Conservation (phyloP, 768 basidiomycete species). For the Suillus fuscotomentosus region DNA sequence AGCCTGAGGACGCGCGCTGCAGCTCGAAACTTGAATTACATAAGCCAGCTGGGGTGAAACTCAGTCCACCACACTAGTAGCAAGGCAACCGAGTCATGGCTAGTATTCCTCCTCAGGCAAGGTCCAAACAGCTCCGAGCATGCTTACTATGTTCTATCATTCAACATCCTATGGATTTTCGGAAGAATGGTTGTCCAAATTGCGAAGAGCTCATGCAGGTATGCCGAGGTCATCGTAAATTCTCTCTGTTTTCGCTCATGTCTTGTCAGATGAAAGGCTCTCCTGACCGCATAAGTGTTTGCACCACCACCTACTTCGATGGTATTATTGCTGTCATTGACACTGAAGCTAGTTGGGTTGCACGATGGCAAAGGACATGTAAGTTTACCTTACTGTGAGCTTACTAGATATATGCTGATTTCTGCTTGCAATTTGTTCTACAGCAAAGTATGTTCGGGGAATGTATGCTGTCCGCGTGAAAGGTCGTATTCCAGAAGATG, state of each 20-base stretch:
- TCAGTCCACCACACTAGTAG: background rate
- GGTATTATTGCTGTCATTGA: slow-evolving; percentile 87
- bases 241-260: background rate
- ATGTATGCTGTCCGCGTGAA: slow-evolving; percentile 92
- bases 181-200: slow-evolving; percentile 89
- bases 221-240: background rate
- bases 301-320: slow-evolving; percentile 92
- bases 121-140: slow-evolving; percentile 77
- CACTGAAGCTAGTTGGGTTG: slow-evolving; percentile 91
- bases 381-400: slow-evolving; percentile 28
- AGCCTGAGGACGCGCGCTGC: background rate
- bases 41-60: background rate
- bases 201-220: slow-evolving; percentile 96
- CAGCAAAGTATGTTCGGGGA: slow-evolving; percentile 88
- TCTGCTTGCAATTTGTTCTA: slow-evolving; percentile 9
- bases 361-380: slow-evolving; percentile 95
- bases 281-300: slow-evolving; percentile 76
- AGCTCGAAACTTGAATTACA: slow-evolving; percentile 19
- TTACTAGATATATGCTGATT: background rate
- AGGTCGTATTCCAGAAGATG: slow-evolving; percentile 82
- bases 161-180: slow-evolving; percentile 80
- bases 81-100: slow-evolving; percentile 24
- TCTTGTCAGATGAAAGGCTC: slow-evolving; percentile 78
- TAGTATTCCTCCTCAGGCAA: slow-evolving; percentile 57
- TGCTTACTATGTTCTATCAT: slow-evolving; percentile 94